phyloP scores from a whole-genome alignment of 176 grass and related monocot species.

The Metroxylon sagu region DNA sequence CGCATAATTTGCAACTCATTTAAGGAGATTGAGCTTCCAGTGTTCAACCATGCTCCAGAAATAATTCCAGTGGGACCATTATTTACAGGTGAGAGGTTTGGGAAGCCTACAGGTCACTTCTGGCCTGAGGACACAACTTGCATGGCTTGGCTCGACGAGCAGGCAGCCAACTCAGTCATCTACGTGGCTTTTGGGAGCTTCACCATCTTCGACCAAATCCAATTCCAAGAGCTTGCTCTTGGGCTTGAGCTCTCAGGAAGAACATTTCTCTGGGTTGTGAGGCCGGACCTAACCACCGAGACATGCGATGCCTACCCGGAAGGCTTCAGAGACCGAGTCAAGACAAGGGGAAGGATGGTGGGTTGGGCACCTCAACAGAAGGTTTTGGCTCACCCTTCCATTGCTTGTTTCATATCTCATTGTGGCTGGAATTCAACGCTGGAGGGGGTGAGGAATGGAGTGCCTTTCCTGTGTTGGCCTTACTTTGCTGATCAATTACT shows the following conservation, averaged over 20 bases:
- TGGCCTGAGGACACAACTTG: slow-evolving; percentile 38
- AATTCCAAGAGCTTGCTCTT: slow-evolving; percentile 48
- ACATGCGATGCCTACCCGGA: slow-evolving; percentile 19
- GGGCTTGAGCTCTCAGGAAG: slow-evolving; percentile 26
- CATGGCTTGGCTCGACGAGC: slow-evolving; percentile 45
- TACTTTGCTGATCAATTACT: slow-evolving; percentile 28
- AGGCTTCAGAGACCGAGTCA: slow-evolving; percentile 9
- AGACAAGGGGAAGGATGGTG: slow-evolving; percentile 8
- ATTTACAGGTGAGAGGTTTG: not conserved
- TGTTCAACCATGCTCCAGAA: slow-evolving; percentile 22
- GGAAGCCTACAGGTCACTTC: slow-evolving; percentile 26
- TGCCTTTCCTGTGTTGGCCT: slow-evolving; percentile 29
- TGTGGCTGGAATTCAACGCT: slow-evolving; percentile 54
- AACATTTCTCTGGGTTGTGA: slow-evolving; percentile 57
- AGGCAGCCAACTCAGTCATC: slow-evolving; percentile 29
- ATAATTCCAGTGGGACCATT: slow-evolving; percentile 38
- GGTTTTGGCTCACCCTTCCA: slow-evolving; percentile 25
- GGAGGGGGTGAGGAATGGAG: slow-evolving; percentile 22
- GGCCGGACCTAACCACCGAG: slow-evolving; percentile 23
- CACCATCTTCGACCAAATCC: slow-evolving; percentile 3
- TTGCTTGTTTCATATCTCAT: slow-evolving; percentile 44
- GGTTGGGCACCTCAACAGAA: slow-evolving; percentile 36
- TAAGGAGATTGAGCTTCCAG: slow-evolving; percentile 34
- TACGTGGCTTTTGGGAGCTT: slow-evolving; percentile 68
- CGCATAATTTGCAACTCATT: slow-evolving; percentile 51